Percentiles rank a stretch among this genome's conserved stretches.
phyloP scores from a whole-genome alignment of 805 yeast species.

The Wickerhamomyces chaumierensis region DNA sequence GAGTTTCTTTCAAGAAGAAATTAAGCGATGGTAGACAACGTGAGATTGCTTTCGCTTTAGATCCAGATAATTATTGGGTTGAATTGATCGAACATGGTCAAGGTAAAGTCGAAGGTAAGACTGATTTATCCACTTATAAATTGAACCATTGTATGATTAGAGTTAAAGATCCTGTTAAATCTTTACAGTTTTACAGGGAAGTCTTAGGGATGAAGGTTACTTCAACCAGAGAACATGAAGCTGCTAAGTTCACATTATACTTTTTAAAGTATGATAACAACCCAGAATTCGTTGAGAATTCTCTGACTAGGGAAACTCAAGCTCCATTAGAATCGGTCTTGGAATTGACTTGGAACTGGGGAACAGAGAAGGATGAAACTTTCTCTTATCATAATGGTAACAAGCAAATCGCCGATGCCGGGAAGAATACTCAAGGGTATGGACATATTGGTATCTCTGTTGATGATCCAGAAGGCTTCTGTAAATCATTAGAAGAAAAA shows the following conservation, averaged over 20 bases:
- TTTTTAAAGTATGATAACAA: constrained; percentile 66
- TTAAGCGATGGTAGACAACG: constrained; percentile 85
- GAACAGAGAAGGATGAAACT: constrained; percentile 70
- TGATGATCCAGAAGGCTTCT: constrained; percentile 46
- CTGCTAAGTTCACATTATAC: constrained; percentile 75
- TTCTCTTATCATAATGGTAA: constrained; percentile 82
- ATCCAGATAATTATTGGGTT: constrained; percentile 96
- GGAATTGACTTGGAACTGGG: constrained; percentile 93
- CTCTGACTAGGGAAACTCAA: constrained; percentile 23
- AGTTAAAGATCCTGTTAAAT: constrained; percentile 69
- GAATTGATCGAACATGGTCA: constrained; percentile 62
- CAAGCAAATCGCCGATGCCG: constrained; percentile 25
- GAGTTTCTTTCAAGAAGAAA: constrained; percentile 73
- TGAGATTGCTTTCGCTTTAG: constrained; percentile 88
- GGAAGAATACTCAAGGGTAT: constrained; percentile 53
- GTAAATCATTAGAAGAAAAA: constrained; percentile 33
- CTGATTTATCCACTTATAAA: constrained; percentile 23
- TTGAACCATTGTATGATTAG: constrained; percentile 92
- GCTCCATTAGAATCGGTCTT: constrained; percentile 53
- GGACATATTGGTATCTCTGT: constrained; percentile 77
- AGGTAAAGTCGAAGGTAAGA: constrained; percentile 27
- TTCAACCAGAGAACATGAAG: constrained; percentile 41
- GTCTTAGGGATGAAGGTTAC: constrained; percentile 73
- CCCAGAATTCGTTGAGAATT: constrained; percentile 29
- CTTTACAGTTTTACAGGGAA: constrained; percentile 69